Conservation (phyloP, 208 protist species). For the Leishmania amazonensis region DNA sequence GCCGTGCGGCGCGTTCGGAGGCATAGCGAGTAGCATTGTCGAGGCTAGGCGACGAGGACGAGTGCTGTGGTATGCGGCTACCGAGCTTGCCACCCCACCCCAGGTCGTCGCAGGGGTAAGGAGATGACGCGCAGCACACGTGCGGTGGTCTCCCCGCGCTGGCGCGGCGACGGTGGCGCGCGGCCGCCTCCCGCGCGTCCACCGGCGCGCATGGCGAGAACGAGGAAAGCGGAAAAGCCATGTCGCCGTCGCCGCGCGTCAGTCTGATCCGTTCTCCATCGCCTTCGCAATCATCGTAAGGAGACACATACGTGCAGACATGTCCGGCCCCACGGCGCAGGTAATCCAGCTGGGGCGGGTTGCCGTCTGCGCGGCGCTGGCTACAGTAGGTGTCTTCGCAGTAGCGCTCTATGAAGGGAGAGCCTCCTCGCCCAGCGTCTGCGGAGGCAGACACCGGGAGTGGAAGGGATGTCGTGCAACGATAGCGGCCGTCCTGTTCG, state of each 20-base stretch:
- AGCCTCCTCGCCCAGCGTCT: not conserved
- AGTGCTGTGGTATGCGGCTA: not conserved
- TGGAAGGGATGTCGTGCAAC: not conserved
- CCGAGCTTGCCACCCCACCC: not conserved
- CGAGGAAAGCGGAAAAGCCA: not conserved
- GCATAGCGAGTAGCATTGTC: not conserved
- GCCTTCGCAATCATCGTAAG: not conserved
- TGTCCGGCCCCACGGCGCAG: constrained; percentile 17
- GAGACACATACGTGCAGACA: not conserved
- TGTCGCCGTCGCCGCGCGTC: not conserved
- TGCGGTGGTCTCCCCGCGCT: not conserved
- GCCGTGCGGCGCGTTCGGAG: not conserved
- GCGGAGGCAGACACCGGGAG: not conserved
- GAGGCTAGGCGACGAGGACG: not conserved
- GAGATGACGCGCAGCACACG: not conserved
- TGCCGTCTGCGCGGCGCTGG: constrained; percentile 14
- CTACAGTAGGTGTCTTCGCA: constrained; percentile 28
- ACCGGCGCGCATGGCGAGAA: not conserved
- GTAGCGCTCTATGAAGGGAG: constrained; percentile 16
- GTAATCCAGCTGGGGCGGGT: not conserved
- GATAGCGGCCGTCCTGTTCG: no score
- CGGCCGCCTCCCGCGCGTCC: not conserved
- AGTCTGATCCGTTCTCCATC: not conserved
- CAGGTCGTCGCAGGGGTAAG: not conserved
- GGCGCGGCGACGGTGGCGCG: not conserved